A percentile compares a stretch with the other conserved stretches of the same genome.
These are phyloP conservation scores for Heliosperma pusillum DNA, from an alignment of 148 eudicot species.

Conservation along the genomic window DNA sequence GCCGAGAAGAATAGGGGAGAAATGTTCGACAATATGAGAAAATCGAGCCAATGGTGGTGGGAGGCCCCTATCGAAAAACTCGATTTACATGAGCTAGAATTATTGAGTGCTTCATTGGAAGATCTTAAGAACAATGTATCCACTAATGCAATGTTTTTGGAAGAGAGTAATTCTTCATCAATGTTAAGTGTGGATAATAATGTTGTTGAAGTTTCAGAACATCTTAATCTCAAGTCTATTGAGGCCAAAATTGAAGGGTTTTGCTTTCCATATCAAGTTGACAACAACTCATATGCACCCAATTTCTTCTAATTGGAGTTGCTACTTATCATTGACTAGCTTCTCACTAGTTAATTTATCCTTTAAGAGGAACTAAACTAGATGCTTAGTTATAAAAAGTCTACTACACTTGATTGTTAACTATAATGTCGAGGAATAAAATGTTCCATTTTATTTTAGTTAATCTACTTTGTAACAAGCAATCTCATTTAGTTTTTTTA, in stretches of 20 bases:
- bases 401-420: too few relatives aligned
- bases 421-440: not conserved
- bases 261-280: constrained; percentile 19
- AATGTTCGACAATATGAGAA: constrained; percentile 31
- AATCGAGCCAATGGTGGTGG: constrained; percentile 45
- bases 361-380: not conserved
- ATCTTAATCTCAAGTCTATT: constrained; percentile 29
- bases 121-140: constrained; percentile 47
- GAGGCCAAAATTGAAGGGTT: constrained; percentile 26
- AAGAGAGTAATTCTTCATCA: constrained; percentile 13
- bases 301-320: constrained; percentile 18
- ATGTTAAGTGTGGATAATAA: constrained; percentile 21
- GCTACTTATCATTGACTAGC: constrained; percentile 26
- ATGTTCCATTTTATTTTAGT: not conserved
- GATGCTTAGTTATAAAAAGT: too few relatives aligned
- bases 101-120: constrained; percentile 44
- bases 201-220: constrained; percentile 7
- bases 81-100: constrained; percentile 36
- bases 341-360: constrained; percentile 27
- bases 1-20: constrained; percentile 36
- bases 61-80: constrained; percentile 46
- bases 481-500: not conserved
- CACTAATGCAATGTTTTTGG: constrained; percentile 29
- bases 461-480: not conserved
- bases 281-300: constrained; percentile 19